Conservation (phyloP, 305 asterid species). For the Fraxinus sp. region DNA sequence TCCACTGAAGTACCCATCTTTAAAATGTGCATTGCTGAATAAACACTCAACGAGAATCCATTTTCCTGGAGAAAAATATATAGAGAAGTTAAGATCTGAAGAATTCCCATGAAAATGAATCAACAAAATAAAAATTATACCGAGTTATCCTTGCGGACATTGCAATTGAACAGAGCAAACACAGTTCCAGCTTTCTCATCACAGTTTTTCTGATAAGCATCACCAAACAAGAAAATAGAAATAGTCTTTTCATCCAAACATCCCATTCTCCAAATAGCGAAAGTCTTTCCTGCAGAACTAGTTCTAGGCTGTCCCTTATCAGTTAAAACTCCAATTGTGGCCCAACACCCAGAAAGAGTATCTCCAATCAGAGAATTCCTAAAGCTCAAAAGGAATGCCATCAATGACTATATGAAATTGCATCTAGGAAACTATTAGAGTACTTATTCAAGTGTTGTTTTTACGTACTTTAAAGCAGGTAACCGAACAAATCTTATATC, state of each 20-base stretch:
- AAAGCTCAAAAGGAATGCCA: constrained; percentile 19
- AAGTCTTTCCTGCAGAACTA: constrained; percentile 89
- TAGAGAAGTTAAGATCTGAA: constrained; percentile 11
- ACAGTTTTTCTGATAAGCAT: constrained; percentile 67
- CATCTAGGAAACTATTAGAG: neutral
- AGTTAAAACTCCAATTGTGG: constrained; percentile 69
- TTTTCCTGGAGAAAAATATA: constrained; percentile 49
- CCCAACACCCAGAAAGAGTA: constrained; percentile 91
- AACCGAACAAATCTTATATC: constrained; percentile 80
- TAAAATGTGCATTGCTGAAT: constrained; percentile 62
- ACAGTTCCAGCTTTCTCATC: constrained; percentile 66
- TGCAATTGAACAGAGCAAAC: constrained; percentile 70
- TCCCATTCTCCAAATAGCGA: constrained; percentile 74
- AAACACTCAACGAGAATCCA: constrained; percentile 76
- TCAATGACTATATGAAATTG: constrained; percentile 11
- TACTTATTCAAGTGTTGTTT: neutral
- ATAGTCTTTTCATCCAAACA: constrained; percentile 60
- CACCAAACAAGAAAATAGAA: constrained; percentile 86
- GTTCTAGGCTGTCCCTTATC: constrained; percentile 65
- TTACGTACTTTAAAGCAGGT: constrained; percentile 71
- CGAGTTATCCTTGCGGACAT: constrained; percentile 62
- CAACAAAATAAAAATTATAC: constrained; percentile 39
- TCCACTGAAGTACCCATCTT: constrained; percentile 80
- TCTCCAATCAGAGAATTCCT: constrained; percentile 72
- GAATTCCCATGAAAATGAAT: constrained; percentile 3